Evolutionary conservation across 495 filamentous ascomycete species (phyloP).

Genomic region (Neurospora sp.): DNA sequence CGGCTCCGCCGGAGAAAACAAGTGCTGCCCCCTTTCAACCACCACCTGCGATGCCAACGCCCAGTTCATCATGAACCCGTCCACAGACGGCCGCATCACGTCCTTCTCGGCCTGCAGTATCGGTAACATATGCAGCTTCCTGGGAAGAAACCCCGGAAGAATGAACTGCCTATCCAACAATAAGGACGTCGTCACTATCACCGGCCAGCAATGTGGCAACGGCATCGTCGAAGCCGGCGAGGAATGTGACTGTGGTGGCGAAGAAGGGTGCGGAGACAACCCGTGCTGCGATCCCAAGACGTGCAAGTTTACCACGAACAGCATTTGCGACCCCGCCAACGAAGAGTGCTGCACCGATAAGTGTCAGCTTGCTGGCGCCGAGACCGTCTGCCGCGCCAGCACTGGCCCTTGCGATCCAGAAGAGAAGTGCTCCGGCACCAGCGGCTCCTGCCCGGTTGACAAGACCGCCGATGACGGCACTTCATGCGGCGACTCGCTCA

Average conservation of each 20-base stretch:
- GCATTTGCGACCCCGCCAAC: conserved; percentile 82
- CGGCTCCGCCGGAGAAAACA: conserved; percentile 49
- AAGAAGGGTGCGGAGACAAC: conserved; percentile 58
- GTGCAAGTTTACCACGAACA: conserved; percentile 69
- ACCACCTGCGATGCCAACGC: conserved; percentile 63
- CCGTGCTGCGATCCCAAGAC: conserved; percentile 77
- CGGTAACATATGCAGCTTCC: conserved; percentile 91
- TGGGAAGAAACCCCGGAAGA: conserved; percentile 70
- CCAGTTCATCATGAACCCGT: conserved; percentile 92
- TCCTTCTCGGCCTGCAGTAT: conserved; percentile 80
- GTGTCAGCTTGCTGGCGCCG: conserved; percentile 61
- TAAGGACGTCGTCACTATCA: conserved; percentile 74
- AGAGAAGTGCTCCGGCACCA: conserved; percentile 69
- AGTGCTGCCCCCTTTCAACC: conserved; percentile 78
- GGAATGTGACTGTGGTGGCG: conserved; percentile 91
- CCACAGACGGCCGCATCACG: conserved; percentile 58
- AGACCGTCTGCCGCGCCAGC: conserved; percentile 67
- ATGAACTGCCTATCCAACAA: conserved; percentile 72
- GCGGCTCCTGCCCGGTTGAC: conserved; percentile 66
- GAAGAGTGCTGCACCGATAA: conserved; percentile 73
- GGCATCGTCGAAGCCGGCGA: conserved; percentile 93
- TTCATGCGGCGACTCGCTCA: conserved; percentile 54
- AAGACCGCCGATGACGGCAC: conserved; percentile 57
- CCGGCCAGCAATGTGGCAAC: conserved; percentile 82
- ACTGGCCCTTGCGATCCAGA: conserved; percentile 73